A percentile compares a stretch with the other conserved stretches of the same genome.
Evolutionary conservation across 2,329 filamentous ascomycete genomes (phyloP).

Genomic region (Aspergillus proliferans): DNA sequence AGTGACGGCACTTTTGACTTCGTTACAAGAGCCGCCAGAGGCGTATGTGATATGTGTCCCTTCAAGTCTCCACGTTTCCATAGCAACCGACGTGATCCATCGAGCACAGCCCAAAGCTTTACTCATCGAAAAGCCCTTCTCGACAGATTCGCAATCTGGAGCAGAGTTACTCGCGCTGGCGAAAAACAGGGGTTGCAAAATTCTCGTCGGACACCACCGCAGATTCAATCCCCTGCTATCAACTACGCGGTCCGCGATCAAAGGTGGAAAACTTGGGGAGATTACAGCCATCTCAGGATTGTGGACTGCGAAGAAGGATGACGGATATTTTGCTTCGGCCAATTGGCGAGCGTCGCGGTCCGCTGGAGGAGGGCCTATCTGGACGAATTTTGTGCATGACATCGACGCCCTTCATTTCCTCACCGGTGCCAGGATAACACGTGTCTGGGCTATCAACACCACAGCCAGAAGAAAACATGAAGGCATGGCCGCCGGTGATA

Average conservation of each 20-base stretch:
- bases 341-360: conserved; percentile 3
- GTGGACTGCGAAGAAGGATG: conserved; percentile 9
- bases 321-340: conserved; percentile 1
- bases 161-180: neutral
- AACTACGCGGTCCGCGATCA: conserved; percentile 1
- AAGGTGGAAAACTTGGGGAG: conserved; percentile 3
- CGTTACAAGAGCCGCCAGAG: neutral
- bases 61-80: conserved; percentile 3
- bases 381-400: conserved; percentile 10
- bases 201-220: conserved; percentile 10
- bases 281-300: conserved; percentile 7
- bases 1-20: neutral
- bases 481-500: neutral
- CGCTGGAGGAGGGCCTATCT: conserved; percentile 8
- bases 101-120: conserved; percentile 2
- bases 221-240: conserved; percentile 6
- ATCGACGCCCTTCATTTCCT: conserved; percentile 8
- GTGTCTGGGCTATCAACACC: neutral
- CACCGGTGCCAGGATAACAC: conserved; percentile 1
- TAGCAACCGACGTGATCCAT: conserved; percentile 1
- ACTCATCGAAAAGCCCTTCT: conserved; percentile 5
- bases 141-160: conserved; percentile 1
- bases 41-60: conserved; percentile 7
- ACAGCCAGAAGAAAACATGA: neutral
- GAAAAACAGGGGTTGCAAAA: conserved; percentile 1